phyloP scores from a whole-genome alignment of 306 rosid genomes.

The Prunus kanzakura region DNA sequence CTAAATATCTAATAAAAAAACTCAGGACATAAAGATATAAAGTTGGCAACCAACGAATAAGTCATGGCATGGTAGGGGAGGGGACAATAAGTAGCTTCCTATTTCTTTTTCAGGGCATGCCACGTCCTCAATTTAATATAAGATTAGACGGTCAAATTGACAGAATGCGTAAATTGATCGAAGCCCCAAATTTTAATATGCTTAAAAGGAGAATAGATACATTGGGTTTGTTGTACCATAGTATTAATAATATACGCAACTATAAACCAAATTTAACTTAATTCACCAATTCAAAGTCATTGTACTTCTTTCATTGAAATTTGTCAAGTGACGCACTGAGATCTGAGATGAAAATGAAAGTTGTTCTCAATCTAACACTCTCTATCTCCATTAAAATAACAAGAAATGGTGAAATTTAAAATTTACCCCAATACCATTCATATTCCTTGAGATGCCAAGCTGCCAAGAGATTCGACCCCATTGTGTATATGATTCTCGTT shows the following conservation, averaged over 20 bases:
- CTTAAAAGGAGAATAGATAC: not conserved
- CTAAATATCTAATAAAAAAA: not conserved
- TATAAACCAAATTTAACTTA: not conserved
- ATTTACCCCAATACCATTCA: not conserved
- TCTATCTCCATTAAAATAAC: no score
- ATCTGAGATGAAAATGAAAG: no score
- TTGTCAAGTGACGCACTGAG: not conserved
- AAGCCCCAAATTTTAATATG: not conserved
- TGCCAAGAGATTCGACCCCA: not conserved
- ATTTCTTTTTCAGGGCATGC: not conserved
- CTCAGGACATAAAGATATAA: not conserved
- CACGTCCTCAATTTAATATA: no score
- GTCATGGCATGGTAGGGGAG: not conserved
- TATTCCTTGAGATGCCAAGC: not conserved
- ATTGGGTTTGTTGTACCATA: not conserved
- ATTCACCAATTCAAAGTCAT: no score
- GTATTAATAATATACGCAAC: no score
- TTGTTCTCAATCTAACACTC: no score
- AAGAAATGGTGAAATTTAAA: no score
- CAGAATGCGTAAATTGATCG: no score
- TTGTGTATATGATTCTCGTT: not conserved
- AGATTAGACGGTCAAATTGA: no score
- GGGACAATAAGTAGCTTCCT: not conserved
- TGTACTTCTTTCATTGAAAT: not conserved
- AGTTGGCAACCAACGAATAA: not conserved